Conservation (phyloP, 2,329 filamentous ascomycete species). For the Exophiala phaeomuriformis region DNA sequence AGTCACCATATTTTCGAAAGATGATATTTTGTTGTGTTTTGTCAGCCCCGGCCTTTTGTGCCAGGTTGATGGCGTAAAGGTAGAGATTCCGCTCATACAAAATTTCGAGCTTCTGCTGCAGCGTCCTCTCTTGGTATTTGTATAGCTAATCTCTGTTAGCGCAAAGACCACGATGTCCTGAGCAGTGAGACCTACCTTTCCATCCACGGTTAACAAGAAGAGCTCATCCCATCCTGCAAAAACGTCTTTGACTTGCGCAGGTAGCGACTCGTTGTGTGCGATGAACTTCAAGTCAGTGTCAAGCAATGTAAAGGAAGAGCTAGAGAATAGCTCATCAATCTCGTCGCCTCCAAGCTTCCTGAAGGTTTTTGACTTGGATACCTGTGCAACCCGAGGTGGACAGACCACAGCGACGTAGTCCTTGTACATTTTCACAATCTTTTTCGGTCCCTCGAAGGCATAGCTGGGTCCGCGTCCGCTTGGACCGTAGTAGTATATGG, state of each 20-base stretch:
- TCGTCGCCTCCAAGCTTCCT: constrained; percentile 65
- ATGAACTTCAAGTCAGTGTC: constrained; percentile 86
- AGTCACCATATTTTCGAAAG: constrained; percentile 87
- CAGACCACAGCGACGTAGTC: constrained; percentile 85
- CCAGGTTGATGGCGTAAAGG: constrained; percentile 81
- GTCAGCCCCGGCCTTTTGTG: constrained; percentile 80
- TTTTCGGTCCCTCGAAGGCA: constrained; percentile 88
- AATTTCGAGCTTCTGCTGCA: constrained; percentile 87
- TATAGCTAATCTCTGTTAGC: constrained; percentile 54
- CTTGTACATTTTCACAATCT: constrained; percentile 66
- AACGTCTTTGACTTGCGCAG: constrained; percentile 69
- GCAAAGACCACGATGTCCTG: neutral
- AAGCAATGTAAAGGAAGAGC: constrained; percentile 82
- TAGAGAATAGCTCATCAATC: constrained; percentile 73
- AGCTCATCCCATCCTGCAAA: constrained; percentile 88
- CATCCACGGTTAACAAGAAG: constrained; percentile 83
- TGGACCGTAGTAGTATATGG: constrained; percentile 84
- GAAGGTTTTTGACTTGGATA: constrained; percentile 53
- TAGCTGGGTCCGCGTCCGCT: constrained; percentile 81
- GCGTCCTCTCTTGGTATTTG: constrained; percentile 80
- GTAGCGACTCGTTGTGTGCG: constrained; percentile 77
- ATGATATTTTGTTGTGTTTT: constrained; percentile 79
- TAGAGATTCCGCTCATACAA: constrained; percentile 92
- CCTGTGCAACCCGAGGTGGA: constrained; percentile 56
- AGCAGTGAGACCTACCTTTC: constrained; percentile 58